Evolutionary conservation across 495 filamentous ascomycete species (phyloP).

Genomic region (Aspergillus conjunctus): DNA sequence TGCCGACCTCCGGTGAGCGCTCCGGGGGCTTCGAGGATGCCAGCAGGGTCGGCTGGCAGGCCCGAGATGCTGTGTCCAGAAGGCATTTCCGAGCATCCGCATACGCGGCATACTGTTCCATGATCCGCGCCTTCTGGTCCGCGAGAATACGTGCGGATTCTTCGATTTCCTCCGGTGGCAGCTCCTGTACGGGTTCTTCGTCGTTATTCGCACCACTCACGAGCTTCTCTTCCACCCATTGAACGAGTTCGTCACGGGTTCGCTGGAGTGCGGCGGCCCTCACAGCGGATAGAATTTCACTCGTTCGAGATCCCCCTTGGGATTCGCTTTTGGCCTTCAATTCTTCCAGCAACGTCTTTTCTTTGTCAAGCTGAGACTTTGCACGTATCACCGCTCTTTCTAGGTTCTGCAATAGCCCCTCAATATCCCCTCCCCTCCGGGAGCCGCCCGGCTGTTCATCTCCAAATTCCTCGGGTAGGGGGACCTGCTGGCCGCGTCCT

Average conservation of each 20-base stretch:
- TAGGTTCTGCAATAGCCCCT: constrained; percentile 59
- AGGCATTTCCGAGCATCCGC: constrained; percentile 40
- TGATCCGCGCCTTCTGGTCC: constrained; percentile 49
- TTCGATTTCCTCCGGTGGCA: constrained; percentile 38
- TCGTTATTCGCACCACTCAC: constrained; percentile 50
- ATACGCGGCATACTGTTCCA: constrained; percentile 49
- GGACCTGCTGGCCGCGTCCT: constrained; percentile 43
- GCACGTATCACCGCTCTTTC: constrained; percentile 67
- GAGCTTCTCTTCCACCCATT: constrained; percentile 72
- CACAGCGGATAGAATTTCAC: constrained; percentile 33
- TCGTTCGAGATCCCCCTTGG: constrained; percentile 21
- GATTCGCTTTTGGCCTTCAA: constrained; percentile 44
- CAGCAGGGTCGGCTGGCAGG: constrained; percentile 39
- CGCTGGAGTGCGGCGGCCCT: constrained; percentile 48
- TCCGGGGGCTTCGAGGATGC: constrained; percentile 28
- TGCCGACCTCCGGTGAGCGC: constrained; percentile 32
- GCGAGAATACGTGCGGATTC: constrained; percentile 39
- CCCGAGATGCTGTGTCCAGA: constrained; percentile 40
- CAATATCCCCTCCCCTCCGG: constrained; percentile 37
- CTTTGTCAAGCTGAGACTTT: constrained; percentile 60
- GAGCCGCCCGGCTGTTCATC: constrained; percentile 10
- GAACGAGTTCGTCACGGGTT: constrained; percentile 66
- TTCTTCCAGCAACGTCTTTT: constrained; percentile 63
- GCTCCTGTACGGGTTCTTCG: constrained; percentile 43
- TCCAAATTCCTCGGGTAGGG: constrained; percentile 43